A percentile compares a stretch with the other conserved stretches of the same genome.
phyloP scores from a whole-genome alignment of 805 yeast genomes.

The Metschnikowia kunwiensis region DNA sequence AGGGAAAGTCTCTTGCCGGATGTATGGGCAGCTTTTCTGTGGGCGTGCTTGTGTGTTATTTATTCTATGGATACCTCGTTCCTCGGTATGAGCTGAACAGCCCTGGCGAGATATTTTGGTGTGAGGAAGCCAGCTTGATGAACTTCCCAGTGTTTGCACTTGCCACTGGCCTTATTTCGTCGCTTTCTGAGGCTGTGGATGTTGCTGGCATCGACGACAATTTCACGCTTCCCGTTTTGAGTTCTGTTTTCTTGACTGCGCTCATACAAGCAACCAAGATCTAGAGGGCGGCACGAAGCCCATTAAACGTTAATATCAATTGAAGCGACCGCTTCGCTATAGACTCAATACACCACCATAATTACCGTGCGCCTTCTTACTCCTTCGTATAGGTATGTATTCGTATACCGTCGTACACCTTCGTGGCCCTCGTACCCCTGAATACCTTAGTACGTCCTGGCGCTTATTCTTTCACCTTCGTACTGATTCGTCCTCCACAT shows the following conservation, averaged over 20 bases:
- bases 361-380: no score
- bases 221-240: constrained; percentile 86
- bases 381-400: no score
- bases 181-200: constrained; percentile 82
- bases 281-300: constrained; percentile 1
- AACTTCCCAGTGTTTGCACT: constrained; percentile 52
- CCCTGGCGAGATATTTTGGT: constrained; percentile 64
- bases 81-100: constrained; percentile 56
- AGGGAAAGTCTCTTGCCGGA: constrained; percentile 85
- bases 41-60: constrained; percentile 64
- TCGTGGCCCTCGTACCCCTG: no score
- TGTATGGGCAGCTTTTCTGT: constrained; percentile 77
- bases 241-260: constrained; percentile 60
- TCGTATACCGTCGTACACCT: no score
- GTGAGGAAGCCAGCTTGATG: constrained; percentile 55
- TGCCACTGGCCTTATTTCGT: constrained; percentile 75
- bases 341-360: no score
- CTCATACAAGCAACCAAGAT: constrained; percentile 32
- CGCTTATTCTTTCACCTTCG: no score
- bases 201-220: constrained; percentile 82
- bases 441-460: no score
- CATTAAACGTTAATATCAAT: no score
- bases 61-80: constrained; percentile 70
- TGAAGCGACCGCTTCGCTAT: no score
- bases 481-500: no score